These are phyloP conservation scores for Cucurbitaria berberidis DNA, from an alignment of 2,329 filamentous ascomycete genomes.

Conservation along the genomic window DNA sequence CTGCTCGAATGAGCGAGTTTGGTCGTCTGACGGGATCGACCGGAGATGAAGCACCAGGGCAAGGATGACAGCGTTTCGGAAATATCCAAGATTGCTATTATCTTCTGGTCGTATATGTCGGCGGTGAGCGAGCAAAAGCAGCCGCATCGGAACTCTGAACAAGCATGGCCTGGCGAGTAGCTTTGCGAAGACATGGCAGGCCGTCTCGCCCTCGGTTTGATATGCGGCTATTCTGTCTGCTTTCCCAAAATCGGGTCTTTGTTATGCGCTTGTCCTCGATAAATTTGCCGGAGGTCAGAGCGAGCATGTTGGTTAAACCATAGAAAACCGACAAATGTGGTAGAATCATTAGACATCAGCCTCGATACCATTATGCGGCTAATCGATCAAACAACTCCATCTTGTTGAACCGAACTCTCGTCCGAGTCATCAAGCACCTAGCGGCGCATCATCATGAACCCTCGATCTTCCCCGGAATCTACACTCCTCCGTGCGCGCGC, in stretches of 20 bases:
- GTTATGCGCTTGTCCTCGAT: constrained; percentile 18
- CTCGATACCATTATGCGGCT: background rate
- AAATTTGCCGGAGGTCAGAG: constrained; percentile 6
- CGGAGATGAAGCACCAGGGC: constrained; percentile 32
- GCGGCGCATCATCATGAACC: background rate
- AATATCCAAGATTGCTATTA: constrained; percentile 33
- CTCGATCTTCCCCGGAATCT: background rate
- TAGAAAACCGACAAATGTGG: too few species aligned
- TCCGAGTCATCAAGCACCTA: background rate
- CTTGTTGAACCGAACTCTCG: background rate
- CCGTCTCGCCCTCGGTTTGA: background rate
- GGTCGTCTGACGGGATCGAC: constrained; percentile 15
- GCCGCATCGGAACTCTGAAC: constrained; percentile 10
- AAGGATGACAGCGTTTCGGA: constrained; percentile 26
- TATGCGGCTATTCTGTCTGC: constrained; percentile 17
- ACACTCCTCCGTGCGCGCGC: background rate
- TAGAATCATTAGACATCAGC: background rate
- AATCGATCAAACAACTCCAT: background rate
- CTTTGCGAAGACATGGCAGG: background rate
- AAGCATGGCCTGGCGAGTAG: background rate
- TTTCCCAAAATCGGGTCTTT: background rate
- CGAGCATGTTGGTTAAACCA: background rate
- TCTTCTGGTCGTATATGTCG: constrained; percentile 15
- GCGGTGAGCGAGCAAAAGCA: background rate
- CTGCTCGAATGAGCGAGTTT: constrained; percentile 3